phyloP scores from a whole-genome alignment of 2,329 filamentous ascomycete species.

The Pseudogymnoascus sp. region DNA sequence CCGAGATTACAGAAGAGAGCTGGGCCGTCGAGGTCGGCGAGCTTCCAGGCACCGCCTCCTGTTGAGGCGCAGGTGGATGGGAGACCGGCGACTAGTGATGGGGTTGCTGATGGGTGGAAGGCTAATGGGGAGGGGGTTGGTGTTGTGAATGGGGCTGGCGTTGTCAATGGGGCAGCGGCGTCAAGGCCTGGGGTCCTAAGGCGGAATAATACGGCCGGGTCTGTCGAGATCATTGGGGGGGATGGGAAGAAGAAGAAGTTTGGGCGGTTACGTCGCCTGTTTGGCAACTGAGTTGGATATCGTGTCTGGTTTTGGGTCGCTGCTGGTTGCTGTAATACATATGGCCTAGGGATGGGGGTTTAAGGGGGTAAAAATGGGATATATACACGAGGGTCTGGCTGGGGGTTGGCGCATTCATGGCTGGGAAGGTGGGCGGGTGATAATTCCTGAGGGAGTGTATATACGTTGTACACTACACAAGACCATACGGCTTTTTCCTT shows the following conservation, averaged over 20 bases:
- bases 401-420: conserved; percentile 1
- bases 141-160: not conserved
- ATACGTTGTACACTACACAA: conserved; percentile 9
- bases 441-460: conserved; percentile 6
- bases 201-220: not conserved
- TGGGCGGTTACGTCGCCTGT: not conserved
- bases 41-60: not conserved
- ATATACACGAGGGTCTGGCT: not conserved
- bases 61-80: not conserved
- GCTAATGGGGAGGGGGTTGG: not conserved
- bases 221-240: not conserved
- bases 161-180: not conserved
- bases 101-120: not conserved
- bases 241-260: conserved; percentile 4
- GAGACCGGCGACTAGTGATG: not conserved
- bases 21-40: not conserved
- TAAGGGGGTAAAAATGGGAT: not conserved
- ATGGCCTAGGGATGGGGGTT: not conserved
- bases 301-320: not conserved
- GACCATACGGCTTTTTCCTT: conserved; percentile 9
- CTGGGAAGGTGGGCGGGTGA: not conserved
- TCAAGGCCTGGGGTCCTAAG: not conserved
- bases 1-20: conserved; percentile 3
- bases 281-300: conserved; percentile 10
- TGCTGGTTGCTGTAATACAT: conserved; percentile 6